Evolutionary conservation across 805 yeast species (phyloP).

Genomic region (Wickerhamiella alocasiicola): DNA sequence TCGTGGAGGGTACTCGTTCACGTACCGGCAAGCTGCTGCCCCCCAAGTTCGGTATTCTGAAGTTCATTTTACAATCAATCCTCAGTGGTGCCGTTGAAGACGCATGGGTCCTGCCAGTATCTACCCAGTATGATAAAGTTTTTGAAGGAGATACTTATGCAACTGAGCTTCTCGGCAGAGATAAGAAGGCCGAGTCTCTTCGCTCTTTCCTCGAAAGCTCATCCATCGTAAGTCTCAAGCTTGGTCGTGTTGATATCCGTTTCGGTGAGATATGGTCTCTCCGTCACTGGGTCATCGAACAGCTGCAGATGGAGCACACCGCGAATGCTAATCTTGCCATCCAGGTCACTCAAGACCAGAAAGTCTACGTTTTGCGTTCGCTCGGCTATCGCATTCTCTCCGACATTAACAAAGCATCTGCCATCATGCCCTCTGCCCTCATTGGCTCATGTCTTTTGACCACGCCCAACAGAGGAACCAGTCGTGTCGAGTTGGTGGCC

Average conservation of each 20-base stretch:
- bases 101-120: constrained; percentile 39
- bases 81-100: constrained; percentile 32
- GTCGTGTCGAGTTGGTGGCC: constrained; percentile 26
- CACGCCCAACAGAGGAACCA: constrained; percentile 30
- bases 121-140: constrained; percentile 49
- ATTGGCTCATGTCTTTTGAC: constrained; percentile 37
- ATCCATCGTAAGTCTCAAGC: constrained; percentile 24
- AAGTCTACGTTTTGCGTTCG: constrained; percentile 31
- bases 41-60: constrained; percentile 51
- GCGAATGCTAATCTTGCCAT: constrained; percentile 8
- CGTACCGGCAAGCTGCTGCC: constrained; percentile 51
- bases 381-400: constrained; percentile 43
- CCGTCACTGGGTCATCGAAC: constrained; percentile 24
- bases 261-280: constrained; percentile 34
- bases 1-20: constrained; percentile 55
- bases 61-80: constrained; percentile 38
- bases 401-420: constrained; percentile 39
- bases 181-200: constrained; percentile 43
- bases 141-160: constrained; percentile 44
- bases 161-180: constrained; percentile 44
- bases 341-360: neutral
- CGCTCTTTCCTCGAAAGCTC: constrained; percentile 28
- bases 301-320: constrained; percentile 20
- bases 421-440: constrained; percentile 41
- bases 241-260: constrained; percentile 33